These are phyloP conservation scores for Kentomonas sorsogonicus DNA, from an alignment of 208 protist species.

Conservation along the genomic window DNA sequence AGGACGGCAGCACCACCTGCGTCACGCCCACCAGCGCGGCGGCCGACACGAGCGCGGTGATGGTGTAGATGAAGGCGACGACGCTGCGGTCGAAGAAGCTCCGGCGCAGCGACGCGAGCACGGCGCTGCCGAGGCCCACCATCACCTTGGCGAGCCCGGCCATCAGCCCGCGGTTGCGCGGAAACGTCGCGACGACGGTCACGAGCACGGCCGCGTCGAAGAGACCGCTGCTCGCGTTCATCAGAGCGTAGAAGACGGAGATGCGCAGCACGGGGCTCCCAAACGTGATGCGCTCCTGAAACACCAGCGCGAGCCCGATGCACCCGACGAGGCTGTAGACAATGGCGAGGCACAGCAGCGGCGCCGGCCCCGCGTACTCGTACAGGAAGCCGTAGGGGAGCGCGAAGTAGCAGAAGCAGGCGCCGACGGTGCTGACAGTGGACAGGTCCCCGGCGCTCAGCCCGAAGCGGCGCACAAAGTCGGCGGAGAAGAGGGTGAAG, in stretches of 20 bases:
- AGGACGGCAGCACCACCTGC: constrained; percentile 47
- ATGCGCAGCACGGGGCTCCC: constrained; percentile 36
- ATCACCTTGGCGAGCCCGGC: constrained; percentile 66
- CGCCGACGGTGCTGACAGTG: constrained; percentile 60
- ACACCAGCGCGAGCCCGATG: constrained; percentile 28
- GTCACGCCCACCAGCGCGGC: constrained; percentile 36
- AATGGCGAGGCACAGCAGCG: constrained; percentile 27
- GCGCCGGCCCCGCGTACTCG: constrained; percentile 41
- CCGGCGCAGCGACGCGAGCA: constrained; percentile 31
- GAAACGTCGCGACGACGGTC: constrained; percentile 49
- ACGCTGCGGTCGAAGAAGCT: constrained; percentile 50
- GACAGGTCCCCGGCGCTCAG: constrained; percentile 52
- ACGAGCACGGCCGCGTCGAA: constrained; percentile 42
- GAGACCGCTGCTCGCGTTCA: constrained; percentile 46
- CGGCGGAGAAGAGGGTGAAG: constrained; percentile 56
- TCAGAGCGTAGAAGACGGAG: constrained; percentile 55
- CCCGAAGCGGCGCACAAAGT: constrained; percentile 31
- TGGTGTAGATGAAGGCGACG: constrained; percentile 46
- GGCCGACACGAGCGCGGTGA: constrained; percentile 33
- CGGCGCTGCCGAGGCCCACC: constrained; percentile 58
- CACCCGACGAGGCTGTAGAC: constrained; percentile 28
- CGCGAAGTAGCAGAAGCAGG: constrained; percentile 64
- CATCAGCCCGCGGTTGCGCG: constrained; percentile 58
- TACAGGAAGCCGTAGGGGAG: constrained; percentile 61
- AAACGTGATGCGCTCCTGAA: constrained; percentile 28